These are phyloP conservation scores for Nicotiana sylvestris DNA, from an alignment of 257 asterid genomes.

Conservation along the genomic window DNA sequence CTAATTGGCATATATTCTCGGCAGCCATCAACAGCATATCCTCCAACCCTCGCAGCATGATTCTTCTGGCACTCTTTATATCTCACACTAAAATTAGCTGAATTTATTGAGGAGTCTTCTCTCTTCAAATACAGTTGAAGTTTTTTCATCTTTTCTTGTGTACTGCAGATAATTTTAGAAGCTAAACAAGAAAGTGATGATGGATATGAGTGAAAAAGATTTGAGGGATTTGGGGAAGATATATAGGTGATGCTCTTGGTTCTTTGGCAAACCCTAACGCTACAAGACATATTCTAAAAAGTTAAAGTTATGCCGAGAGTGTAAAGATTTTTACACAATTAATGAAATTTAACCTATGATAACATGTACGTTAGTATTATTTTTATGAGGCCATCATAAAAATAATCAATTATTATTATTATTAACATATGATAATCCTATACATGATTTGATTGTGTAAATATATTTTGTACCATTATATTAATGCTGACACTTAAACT, in stretches of 20 bases:
- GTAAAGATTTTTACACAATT: too few species aligned
- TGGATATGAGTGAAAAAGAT: background rate
- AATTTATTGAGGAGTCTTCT: constrained; percentile 24
- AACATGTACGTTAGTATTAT: too few species aligned
- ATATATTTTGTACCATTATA: too few species aligned
- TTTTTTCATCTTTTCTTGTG: constrained; percentile 33
- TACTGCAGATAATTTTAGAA: background rate
- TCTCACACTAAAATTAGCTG: constrained; percentile 33
- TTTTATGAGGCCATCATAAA: too few species aligned
- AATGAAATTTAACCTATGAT: too few species aligned
- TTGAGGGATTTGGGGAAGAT: background rate
- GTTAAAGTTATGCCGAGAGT: too few species aligned
- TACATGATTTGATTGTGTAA: too few species aligned
- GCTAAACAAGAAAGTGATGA: background rate
- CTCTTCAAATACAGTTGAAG: constrained; percentile 24
- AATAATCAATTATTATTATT: too few species aligned
- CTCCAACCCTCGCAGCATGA: constrained; percentile 78
- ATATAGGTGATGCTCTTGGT: constrained; percentile 14
- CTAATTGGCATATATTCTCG: constrained; percentile 66
- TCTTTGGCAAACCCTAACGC: constrained; percentile 49
- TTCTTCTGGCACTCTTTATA: constrained; percentile 87
- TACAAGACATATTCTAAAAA: constrained; percentile 23
- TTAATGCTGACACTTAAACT: too few species aligned
- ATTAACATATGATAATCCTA: too few species aligned
- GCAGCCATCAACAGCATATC: constrained; percentile 94